Conservation (phyloP, 306 rosid species). For the Acacia crassicarpa region DNA sequence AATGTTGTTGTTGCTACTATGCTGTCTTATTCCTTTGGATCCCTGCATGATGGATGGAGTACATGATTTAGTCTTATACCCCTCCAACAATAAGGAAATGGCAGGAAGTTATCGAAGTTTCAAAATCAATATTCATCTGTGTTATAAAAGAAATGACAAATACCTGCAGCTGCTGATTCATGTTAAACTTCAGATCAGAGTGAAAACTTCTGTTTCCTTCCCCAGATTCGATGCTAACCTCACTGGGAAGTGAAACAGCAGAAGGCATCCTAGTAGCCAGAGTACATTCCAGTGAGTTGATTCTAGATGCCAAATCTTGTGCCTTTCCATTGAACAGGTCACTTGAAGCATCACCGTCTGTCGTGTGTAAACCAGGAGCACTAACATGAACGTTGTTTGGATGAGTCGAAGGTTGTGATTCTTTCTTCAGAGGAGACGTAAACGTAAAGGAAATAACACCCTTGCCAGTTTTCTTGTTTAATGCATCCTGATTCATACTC, state of each 20-base stretch:
- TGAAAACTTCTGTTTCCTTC: slow-evolving; percentile 24
- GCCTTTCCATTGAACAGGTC: slow-evolving; percentile 76
- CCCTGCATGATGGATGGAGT: slow-evolving; percentile 51
- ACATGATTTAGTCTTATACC: neutral
- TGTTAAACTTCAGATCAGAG: slow-evolving; percentile 29
- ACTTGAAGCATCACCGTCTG: slow-evolving; percentile 67
- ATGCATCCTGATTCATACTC: slow-evolving; percentile 40
- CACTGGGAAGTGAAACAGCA: slow-evolving; percentile 46
- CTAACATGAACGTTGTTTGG: slow-evolving; percentile 39
- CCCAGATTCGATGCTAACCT: slow-evolving; percentile 15
- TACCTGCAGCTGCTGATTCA: slow-evolving; percentile 30
- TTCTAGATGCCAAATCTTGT: slow-evolving; percentile 67
- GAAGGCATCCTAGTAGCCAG: slow-evolving; percentile 43
- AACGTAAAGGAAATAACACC: slow-evolving; percentile 88
- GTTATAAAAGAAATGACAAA: slow-evolving; percentile 1
- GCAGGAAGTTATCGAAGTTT: neutral
- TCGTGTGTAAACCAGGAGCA: slow-evolving; percentile 44
- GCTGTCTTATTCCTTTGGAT: slow-evolving; percentile 44
- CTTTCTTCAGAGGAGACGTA: slow-evolving; percentile 77
- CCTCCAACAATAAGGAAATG: neutral
- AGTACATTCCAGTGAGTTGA: slow-evolving; percentile 50
- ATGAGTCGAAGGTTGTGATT: slow-evolving; percentile 38
- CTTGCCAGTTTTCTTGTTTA: slow-evolving; percentile 54
- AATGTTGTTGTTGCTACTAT: slow-evolving; percentile 25
- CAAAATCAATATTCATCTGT: slow-evolving; percentile 17